A percentile compares a stretch with the other conserved stretches of the same genome.
Evolutionary conservation across 805 yeast genomes (phyloP).

Genomic region (Lipomyces lipofer): DNA sequence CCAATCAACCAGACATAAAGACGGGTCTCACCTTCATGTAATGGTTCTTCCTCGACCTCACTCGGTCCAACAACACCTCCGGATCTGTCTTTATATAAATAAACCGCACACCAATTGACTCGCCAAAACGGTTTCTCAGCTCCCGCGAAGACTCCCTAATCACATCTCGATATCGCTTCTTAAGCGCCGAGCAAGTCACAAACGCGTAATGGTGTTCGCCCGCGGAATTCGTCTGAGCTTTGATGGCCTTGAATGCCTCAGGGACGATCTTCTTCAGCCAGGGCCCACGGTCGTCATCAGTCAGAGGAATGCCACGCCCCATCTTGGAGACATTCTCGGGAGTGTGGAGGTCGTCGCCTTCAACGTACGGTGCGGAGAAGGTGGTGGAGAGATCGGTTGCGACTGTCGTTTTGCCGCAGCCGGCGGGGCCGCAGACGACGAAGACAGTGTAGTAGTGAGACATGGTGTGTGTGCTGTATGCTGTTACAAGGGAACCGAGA

Average conservation of each 20-base stretch:
- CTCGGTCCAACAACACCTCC: constrained; percentile 62
- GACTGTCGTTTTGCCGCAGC: constrained; percentile 88
- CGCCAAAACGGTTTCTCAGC: constrained; percentile 29
- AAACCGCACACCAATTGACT: constrained; percentile 50
- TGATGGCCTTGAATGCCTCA: constrained; percentile 42
- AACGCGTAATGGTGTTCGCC: constrained; percentile 45
- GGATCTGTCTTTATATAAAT: constrained; percentile 66
- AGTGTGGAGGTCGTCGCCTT: constrained; percentile 64
- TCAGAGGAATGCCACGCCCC: constrained; percentile 75
- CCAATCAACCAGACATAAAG: background rate
- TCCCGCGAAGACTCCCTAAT: constrained; percentile 45
- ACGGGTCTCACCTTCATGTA: constrained; percentile 84
- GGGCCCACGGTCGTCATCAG: constrained; percentile 89
- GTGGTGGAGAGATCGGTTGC: constrained; percentile 53
- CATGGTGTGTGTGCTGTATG: too few relatives aligned
- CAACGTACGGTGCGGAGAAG: constrained; percentile 61
- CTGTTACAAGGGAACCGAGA: too few relatives aligned
- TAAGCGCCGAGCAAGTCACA: constrained; percentile 84
- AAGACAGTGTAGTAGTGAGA: constrained; percentile 15
- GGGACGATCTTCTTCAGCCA: constrained; percentile 64
- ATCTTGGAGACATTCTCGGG: constrained; percentile 71
- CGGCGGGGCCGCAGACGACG: constrained; percentile 88
- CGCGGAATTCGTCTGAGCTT: constrained; percentile 32
- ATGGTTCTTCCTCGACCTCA: constrained; percentile 67
- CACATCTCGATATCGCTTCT: constrained; percentile 66